These are phyloP conservation scores for Solanum virginianum DNA, from an alignment of 257 asterid genomes.

Conservation along the genomic window DNA sequence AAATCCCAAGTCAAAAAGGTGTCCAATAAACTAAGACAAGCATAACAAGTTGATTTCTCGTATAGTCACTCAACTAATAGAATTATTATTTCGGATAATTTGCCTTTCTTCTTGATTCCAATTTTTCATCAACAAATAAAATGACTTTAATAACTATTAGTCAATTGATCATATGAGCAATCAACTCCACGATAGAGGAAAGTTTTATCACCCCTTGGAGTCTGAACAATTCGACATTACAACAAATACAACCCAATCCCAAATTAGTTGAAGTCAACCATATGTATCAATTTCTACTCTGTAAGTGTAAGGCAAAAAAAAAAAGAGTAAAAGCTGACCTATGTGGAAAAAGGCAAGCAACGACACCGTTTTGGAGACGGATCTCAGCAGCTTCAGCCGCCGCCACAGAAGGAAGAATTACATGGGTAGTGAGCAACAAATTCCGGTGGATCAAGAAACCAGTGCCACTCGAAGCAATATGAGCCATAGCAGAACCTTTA, in stretches of 20 bases:
- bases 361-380: conserved; percentile 66
- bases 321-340: conserved; percentile 30
- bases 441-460: conserved; percentile 94
- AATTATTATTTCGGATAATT: neutral
- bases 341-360: conserved; percentile 77
- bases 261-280: neutral
- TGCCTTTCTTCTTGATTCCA: neutral
- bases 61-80: neutral
- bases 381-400: conserved; percentile 93
- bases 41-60: neutral
- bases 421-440: conserved; percentile 87
- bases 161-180: neutral
- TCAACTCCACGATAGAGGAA: neutral
- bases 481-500: conserved; percentile 70
- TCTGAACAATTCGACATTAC: neutral
- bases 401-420: conserved; percentile 61
- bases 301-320: neutral
- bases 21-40: neutral
- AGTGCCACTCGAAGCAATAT: conserved; percentile 47
- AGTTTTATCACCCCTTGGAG: neutral
- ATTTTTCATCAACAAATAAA: neutral
- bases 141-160: neutral
- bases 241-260: neutral
- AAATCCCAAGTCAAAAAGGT: neutral
- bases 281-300: neutral